Evolutionary conservation across 1,284 basidiomycete species (phyloP), one percentile per base, ranked within the genome.

Genomic region (Fomes fomentarius): DNA sequence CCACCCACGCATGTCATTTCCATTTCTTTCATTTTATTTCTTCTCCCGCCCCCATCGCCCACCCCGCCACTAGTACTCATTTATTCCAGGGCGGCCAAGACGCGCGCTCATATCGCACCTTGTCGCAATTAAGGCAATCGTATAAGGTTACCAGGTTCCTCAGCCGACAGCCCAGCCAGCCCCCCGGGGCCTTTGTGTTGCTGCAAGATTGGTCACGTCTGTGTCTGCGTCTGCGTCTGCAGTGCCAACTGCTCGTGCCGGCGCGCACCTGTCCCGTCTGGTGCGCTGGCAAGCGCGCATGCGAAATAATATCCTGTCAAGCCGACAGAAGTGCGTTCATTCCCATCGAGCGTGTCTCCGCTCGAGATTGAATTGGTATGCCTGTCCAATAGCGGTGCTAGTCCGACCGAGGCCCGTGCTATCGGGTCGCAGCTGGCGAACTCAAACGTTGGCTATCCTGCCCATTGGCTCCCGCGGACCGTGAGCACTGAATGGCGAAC

Each of bases 401-500:
- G 54, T 60, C 58, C 55, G 37, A 37, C 54, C 58, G 33, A 33
- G 45, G 46, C 47, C 50, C 51, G 50, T 51, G 43, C 33, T 10
- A n/a, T 37, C 34, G 45, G 45, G 45, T 26, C 22, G 46, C 37
- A 45, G 28, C 51, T 50, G 52, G 50, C 37, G 52, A 56, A 56
- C 54, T 35, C 46, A 52, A 56, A 59, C 54, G 52, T 52, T 60
- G 41, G 33, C n/a, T n/a, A n/a, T n/a, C n/a, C n/a, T n/a, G n/a
- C n/a, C n/a, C n/a, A n/a, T n/a, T n/a, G 25, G 33, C 22, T 47
- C 48, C 58, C 33, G 54, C 52, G 58, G 54, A 39, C 58, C 51
- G 58, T 48, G 48, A 31, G 34, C 47, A 56, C 49, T 57, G 46
- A 57, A 56, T 60, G 54, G 39, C 52, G 51, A 54, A 54, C 52